Evolutionary conservation across 257 asterid genomes (phyloP).

Genomic region (Gentiana straminea): DNA sequence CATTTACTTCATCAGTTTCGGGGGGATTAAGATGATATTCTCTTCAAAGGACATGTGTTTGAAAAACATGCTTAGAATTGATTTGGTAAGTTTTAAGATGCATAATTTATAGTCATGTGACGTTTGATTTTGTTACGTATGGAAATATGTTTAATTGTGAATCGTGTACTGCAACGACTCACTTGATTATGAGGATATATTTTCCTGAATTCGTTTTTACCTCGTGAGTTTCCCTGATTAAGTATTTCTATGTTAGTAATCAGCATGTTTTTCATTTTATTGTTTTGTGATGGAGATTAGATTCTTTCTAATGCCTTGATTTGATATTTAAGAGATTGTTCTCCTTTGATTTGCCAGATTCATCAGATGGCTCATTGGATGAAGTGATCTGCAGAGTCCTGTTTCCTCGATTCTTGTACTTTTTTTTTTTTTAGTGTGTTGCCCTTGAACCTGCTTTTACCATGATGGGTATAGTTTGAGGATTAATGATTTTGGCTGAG

Average conservation of each 20-base stretch:
- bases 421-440: conserved; percentile 2
- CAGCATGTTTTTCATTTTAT: too few relatives aligned
- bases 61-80: conserved; percentile 3
- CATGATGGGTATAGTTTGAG: conserved; percentile 20
- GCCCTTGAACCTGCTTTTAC: conserved; percentile 8
- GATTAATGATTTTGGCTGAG: conserved; percentile 38
- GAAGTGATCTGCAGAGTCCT: conserved; percentile 20
- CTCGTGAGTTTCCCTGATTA: background rate
- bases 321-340: conserved; percentile 23
- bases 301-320: conserved; percentile 5
- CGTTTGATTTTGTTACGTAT: background rate
- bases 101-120: conserved; percentile 7
- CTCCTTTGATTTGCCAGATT: conserved; percentile 11
- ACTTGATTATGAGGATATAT: background rate
- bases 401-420: conserved; percentile 17
- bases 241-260: background rate
- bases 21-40: background rate
- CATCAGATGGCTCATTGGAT: conserved; percentile 45
- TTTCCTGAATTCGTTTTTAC: background rate
- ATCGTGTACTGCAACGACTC: background rate
- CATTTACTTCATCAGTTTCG: conserved; percentile 17
- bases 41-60: too few relatives aligned
- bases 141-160: background rate
- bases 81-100: conserved; percentile 4
- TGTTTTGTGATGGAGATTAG: background rate